These are phyloP conservation scores for Arthroderma sp. DNA, from an alignment of 2,329 filamentous ascomycete species.

Conservation along the genomic window DNA sequence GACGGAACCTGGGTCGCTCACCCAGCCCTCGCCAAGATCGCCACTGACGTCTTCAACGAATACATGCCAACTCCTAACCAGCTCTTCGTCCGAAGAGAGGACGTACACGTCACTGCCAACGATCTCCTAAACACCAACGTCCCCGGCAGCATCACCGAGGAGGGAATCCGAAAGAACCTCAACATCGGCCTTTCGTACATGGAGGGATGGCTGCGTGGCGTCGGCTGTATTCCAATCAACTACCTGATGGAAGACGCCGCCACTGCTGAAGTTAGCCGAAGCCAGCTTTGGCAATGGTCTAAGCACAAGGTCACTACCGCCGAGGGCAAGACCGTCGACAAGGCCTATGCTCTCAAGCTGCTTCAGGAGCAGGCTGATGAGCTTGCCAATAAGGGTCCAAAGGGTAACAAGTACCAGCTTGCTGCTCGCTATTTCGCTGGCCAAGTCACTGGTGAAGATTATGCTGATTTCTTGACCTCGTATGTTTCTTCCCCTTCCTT, in stretches of 20 bases:
- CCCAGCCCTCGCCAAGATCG: slow-evolving; percentile 77
- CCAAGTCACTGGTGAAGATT: slow-evolving; percentile 94
- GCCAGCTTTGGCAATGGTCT: slow-evolving; percentile 94
- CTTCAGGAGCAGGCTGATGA: slow-evolving; percentile 74
- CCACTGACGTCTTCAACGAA: slow-evolving; percentile 88
- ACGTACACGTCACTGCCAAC: slow-evolving; percentile 71
- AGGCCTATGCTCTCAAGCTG: slow-evolving; percentile 74
- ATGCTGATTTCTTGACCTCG: slow-evolving; percentile 88
- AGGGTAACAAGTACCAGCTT: slow-evolving; percentile 83
- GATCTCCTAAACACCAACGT: slow-evolving; percentile 98
- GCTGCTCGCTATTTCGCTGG: slow-evolving; percentile 84
- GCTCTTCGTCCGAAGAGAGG: slow-evolving; percentile 78
- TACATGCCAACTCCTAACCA: slow-evolving; percentile 99
- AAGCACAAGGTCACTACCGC: slow-evolving; percentile 59
- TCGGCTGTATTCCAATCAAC: slow-evolving; percentile 96
- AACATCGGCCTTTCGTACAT: slow-evolving; percentile 96
- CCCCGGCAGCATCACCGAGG: slow-evolving; percentile 80
- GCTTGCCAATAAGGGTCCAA: slow-evolving; percentile 58
- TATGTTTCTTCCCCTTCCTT: slow-evolving; percentile 34
- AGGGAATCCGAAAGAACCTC: slow-evolving; percentile 92
- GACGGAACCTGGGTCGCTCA: slow-evolving; percentile 98
- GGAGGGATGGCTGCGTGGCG: slow-evolving; percentile 92
- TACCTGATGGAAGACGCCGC: slow-evolving; percentile 97
- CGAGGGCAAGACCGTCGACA: slow-evolving; percentile 86
- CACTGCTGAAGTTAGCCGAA: slow-evolving; percentile 87